A percentile compares a stretch with the other conserved stretches of the same genome.
Evolutionary conservation across 768 basidiomycete genomes (phyloP).

Genomic region (Leccinellum luteum): DNA sequence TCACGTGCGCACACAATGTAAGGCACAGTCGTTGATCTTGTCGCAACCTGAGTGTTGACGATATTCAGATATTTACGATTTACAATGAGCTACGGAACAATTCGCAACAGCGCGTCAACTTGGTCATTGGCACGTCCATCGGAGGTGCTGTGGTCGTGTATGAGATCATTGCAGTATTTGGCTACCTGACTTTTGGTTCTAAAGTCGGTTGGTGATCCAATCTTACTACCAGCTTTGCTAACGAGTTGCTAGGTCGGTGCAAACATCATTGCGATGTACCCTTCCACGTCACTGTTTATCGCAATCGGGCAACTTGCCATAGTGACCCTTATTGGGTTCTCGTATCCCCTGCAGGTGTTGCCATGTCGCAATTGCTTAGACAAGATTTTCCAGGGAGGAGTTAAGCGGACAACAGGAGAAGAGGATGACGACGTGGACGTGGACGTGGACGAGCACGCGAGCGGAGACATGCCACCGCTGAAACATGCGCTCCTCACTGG

Average conservation of each 20-base stretch:
- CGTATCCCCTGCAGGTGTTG: slow-evolving; percentile 92
- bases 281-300: slow-evolving; percentile 86
- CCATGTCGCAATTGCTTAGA: slow-evolving; percentile 91
- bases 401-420: slow-evolving; percentile 40
- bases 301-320: slow-evolving; percentile 93
- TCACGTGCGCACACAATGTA: slow-evolving; percentile 92
- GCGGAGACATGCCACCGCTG: slow-evolving; percentile 58
- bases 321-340: slow-evolving; percentile 84
- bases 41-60: slow-evolving; percentile 2
- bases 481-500: slow-evolving; percentile 72
- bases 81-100: slow-evolving; percentile 88
- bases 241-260: slow-evolving; percentile 61
- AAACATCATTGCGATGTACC: slow-evolving; percentile 95
- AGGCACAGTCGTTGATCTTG: slow-evolving; percentile 21
- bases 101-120: slow-evolving; percentile 80
- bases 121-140: slow-evolving; percentile 83
- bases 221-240: not conserved
- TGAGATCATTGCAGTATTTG: slow-evolving; percentile 83
- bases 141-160: slow-evolving; percentile 82
- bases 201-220: slow-evolving; percentile 45
- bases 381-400: slow-evolving; percentile 69
- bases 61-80: slow-evolving; percentile 78
- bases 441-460: slow-evolving; percentile 55
- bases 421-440: slow-evolving; percentile 48
- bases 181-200: slow-evolving; percentile 91